A percentile compares a stretch with the other conserved stretches of the same genome.
Evolutionary conservation across 2,329 filamentous ascomycete genomes (phyloP).

Genomic region (Neocatenulostroma microsporum): DNA sequence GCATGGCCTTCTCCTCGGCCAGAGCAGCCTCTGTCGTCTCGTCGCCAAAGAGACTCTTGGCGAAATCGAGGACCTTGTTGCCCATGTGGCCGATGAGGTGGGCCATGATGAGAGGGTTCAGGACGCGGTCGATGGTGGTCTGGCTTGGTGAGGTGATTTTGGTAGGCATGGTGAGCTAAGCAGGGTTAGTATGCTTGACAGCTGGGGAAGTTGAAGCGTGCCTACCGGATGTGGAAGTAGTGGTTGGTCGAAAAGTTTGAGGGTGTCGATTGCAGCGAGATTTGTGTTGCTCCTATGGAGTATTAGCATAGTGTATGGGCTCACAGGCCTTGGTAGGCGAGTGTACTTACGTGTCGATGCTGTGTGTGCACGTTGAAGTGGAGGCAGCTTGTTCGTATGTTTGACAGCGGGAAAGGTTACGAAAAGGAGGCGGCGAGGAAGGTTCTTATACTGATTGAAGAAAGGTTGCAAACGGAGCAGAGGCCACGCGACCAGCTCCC

Average conservation of each 20-base stretch:
- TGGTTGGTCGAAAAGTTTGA: neutral
- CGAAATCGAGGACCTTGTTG: slow-evolving; percentile 1
- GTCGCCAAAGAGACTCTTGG: neutral
- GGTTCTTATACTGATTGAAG: too few relatives aligned
- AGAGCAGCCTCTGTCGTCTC: neutral
- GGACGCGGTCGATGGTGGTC: neutral
- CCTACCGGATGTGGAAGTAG: neutral
- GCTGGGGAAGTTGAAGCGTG: too few relatives aligned
- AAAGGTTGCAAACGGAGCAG: too few relatives aligned
- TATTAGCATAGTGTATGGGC: too few relatives aligned
- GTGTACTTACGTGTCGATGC: neutral
- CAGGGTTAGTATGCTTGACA: too few relatives aligned
- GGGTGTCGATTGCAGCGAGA: neutral
- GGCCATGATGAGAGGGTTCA: slow-evolving; percentile 1
- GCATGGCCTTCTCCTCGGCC: neutral
- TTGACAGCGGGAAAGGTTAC: too few relatives aligned
- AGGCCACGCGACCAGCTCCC: too few relatives aligned
- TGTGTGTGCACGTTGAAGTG: too few relatives aligned
- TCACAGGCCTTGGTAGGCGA: neutral
- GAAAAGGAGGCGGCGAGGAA: too few relatives aligned
- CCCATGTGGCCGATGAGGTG: slow-evolving; percentile 2
- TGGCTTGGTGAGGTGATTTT: neutral
- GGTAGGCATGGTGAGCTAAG: neutral
- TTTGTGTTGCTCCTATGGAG: neutral
- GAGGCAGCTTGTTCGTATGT: too few relatives aligned